Conservation (phyloP, 495 filamentous ascomycete species). For the Evernia prunastri region DNA sequence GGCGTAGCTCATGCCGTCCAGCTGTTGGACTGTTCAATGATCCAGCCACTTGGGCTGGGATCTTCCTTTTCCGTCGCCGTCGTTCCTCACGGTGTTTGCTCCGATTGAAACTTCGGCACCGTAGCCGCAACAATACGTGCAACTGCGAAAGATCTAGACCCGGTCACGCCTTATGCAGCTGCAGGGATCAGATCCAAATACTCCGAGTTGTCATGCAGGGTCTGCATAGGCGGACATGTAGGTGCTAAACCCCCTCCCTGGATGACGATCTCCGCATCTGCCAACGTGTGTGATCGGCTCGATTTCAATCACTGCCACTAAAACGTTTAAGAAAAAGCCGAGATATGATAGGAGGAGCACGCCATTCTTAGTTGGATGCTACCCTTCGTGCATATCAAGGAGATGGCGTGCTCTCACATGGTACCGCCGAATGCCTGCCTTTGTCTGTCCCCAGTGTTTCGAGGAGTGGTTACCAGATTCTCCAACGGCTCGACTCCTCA, state of each 20-base stretch:
- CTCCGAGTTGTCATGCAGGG: not conserved
- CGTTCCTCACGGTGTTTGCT: not conserved
- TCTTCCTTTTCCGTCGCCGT: not conserved
- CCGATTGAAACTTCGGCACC: not conserved
- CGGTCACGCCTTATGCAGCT: not conserved
- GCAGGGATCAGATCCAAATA: not conserved
- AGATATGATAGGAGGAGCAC: not conserved
- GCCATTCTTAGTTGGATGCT: not conserved
- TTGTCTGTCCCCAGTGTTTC: not conserved
- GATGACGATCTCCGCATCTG: not conserved
- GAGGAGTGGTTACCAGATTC: not conserved
- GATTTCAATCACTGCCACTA: not conserved
- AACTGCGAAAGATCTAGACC: not conserved
- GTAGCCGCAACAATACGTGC: not conserved
- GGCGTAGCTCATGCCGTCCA: not conserved
- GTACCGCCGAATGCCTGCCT: not conserved
- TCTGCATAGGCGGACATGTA: not conserved
- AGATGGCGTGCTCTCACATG: not conserved
- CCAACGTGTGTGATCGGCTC: not conserved
- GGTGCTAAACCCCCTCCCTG: not conserved
- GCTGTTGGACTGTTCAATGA: not conserved
- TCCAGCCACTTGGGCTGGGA: not conserved
- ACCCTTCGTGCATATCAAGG: not conserved
- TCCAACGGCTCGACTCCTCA: not conserved
- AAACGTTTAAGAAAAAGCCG: not conserved